phyloP scores from a whole-genome alignment of 164 flowering plant species.

The Dillenia turbinata region DNA sequence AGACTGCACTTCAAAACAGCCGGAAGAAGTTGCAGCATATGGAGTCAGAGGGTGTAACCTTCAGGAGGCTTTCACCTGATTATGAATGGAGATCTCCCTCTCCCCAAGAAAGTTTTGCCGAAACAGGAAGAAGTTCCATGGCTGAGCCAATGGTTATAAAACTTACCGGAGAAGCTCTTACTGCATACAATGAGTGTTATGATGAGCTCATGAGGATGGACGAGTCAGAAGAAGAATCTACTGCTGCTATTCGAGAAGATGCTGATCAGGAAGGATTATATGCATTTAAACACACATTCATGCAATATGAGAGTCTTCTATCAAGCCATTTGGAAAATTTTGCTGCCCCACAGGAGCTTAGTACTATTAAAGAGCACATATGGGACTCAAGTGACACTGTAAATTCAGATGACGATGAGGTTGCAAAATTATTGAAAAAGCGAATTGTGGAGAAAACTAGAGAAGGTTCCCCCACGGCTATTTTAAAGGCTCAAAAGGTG shows the following conservation, averaged over 20 bases:
- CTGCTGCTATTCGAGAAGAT: constrained; percentile 4
- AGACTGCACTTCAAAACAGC: constrained; percentile 58
- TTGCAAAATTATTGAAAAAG: constrained; percentile 46
- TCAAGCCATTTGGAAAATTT: too few species aligned
- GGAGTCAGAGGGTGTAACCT: constrained; percentile 30
- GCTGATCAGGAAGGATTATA: constrained; percentile 2
- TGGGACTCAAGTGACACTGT: constrained; percentile 10
- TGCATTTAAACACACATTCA: neutral
- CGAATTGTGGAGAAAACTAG: constrained; percentile 62
- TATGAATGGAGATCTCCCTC: constrained; percentile 23
- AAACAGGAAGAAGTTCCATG: constrained; percentile 10
- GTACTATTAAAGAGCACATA: constrained; percentile 7
- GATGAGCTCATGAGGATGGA: constrained; percentile 36
- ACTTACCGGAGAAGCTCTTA: constrained; percentile 58
- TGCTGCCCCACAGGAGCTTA: neutral
- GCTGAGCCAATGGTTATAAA: constrained; percentile 44
- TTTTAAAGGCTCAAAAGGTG: constrained; percentile 46
- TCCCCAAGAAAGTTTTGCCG: constrained; percentile 19
- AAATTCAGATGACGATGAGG: constrained; percentile 37
- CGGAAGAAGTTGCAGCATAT: constrained; percentile 31
- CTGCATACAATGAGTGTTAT: constrained; percentile 58
- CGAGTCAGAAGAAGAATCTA: constrained; percentile 36
- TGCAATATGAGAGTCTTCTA: too few species aligned
- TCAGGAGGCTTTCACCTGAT: constrained; percentile 23
- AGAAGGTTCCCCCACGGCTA: constrained; percentile 49